Conservation (phyloP, 495 filamentous ascomycete genomes). For the Aspergillus sclerotioniger region DNA sequence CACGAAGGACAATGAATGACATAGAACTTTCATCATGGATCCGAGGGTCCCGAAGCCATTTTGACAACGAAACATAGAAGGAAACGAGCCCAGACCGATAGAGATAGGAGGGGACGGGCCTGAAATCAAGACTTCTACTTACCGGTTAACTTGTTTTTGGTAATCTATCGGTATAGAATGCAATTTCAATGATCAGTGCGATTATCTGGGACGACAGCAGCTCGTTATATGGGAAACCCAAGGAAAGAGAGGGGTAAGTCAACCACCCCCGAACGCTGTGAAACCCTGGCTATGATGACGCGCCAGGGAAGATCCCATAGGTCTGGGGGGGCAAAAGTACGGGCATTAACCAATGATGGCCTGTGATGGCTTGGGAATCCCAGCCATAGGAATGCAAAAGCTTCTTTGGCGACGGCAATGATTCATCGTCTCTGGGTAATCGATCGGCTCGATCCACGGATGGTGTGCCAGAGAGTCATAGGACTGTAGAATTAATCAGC, state of each 20-base stretch:
- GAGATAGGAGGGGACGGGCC: neutral
- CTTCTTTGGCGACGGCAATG: neutral
- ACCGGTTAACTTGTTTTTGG: neutral
- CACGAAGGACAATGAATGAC: neutral
- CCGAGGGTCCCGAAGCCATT: neutral
- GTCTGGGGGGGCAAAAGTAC: conserved; percentile 3
- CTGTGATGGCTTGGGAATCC: neutral
- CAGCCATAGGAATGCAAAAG: neutral
- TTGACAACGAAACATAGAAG: neutral
- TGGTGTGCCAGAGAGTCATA: neutral
- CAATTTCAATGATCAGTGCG: neutral
- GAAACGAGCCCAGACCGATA: neutral
- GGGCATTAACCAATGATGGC: neutral
- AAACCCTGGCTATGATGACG: conserved; percentile 10
- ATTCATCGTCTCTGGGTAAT: conserved; percentile 7
- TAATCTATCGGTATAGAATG: neutral
- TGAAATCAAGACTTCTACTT: neutral
- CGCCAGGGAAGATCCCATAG: neutral
- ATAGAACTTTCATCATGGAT: conserved; percentile 1
- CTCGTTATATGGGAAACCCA: conserved; percentile 10
- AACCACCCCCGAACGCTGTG: neutral
- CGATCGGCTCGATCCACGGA: neutral
- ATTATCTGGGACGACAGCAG: neutral
- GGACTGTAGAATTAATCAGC: neutral
- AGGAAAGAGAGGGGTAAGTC: conserved; percentile 12